Base-by-base conservation (phyloP, 306 rosid species). In the Casuarina cunninghamiana region DNA sequence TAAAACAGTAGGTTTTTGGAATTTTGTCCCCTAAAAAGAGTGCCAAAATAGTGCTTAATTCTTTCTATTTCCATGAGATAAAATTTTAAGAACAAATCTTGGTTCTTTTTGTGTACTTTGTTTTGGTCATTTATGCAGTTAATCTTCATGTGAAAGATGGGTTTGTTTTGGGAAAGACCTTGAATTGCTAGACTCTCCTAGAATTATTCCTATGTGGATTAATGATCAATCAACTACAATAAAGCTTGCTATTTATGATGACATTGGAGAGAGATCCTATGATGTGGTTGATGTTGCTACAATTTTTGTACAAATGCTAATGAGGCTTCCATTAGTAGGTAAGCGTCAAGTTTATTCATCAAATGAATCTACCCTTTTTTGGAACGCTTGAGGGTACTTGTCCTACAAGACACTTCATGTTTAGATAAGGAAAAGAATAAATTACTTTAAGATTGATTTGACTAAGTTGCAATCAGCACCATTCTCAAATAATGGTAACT, bases 231-330 rank as follows among this genome's bases (percentile, higher is more conserved):
- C 97, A 26, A 87, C 98, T 17, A 97, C 98, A 76, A 88, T 95
- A 82, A 92, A 95, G 91, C 97, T 95, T 2, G 97, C 98, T 48
- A 92, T 95, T 72, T 95, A 97, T 79, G 98, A 95, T 67, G 98
- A 95, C 80, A 95, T 95, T 79, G 97, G 98, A 65, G 98, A 95
- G 89, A 86, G 89, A 83, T 82, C 98, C 80, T 92, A 95, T 74
- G 88, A 89, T 73, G 88, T 83, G 73, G 77, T 84, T 76, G 97
- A 94, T 90, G 90, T 90, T 79, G 97, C 97, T 58, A 90, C 92
- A 73, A 77, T 95, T 85, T 92, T 95, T 76, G 97, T 95, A 58
- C 97, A 89, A 93, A 90, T 95, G 88, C 89, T 92, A 35, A 74
- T 88, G 38, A 95, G 78, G 87, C 85, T 92, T 83, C 97, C 97